phyloP scores from a whole-genome alignment of 345 rosid genomes.

The Populus nigra region DNA sequence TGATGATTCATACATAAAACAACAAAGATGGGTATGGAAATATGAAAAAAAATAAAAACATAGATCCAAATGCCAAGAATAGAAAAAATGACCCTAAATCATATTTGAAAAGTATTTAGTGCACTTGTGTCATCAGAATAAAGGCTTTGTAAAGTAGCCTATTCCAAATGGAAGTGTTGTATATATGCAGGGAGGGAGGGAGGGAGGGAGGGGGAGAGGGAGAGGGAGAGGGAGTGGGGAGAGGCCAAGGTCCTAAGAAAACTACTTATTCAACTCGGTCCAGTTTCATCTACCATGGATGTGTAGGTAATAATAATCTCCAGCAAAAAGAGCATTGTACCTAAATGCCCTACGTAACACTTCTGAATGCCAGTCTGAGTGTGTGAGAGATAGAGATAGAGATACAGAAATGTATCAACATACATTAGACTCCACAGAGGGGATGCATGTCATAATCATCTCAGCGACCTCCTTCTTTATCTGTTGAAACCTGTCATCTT shows the following conservation, averaged over 20 bases:
- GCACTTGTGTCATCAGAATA: too few relatives aligned
- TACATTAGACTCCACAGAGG: constrained; percentile 66
- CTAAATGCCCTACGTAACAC: not conserved
- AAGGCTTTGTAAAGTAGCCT: not conserved
- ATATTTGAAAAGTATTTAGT: too few relatives aligned
- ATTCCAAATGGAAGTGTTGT: not conserved
- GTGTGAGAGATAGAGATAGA: constrained; percentile 5
- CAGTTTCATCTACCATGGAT: not conserved
- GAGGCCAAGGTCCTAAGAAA: too few relatives aligned
- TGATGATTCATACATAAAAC: too few relatives aligned
- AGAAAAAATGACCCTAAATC: not conserved
- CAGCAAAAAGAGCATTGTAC: not conserved
- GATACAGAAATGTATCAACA: constrained; percentile 2
- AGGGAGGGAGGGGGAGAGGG: too few relatives aligned
- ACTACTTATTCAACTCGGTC: not conserved
- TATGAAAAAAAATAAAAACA: not conserved
- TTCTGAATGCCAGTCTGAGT: not conserved
- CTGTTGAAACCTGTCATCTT: constrained; percentile 71
- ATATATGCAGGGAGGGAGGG: too few relatives aligned
- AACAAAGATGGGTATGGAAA: not conserved
- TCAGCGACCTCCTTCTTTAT: constrained; percentile 77
- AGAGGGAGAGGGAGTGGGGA: too few relatives aligned
- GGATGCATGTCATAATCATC: constrained; percentile 58
- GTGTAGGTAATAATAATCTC: not conserved
- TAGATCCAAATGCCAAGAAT: not conserved